These are phyloP conservation scores for Trebouxiophyceae sp. DNA, from an alignment of 163 green algal genomes.

Conservation along the genomic window DNA sequence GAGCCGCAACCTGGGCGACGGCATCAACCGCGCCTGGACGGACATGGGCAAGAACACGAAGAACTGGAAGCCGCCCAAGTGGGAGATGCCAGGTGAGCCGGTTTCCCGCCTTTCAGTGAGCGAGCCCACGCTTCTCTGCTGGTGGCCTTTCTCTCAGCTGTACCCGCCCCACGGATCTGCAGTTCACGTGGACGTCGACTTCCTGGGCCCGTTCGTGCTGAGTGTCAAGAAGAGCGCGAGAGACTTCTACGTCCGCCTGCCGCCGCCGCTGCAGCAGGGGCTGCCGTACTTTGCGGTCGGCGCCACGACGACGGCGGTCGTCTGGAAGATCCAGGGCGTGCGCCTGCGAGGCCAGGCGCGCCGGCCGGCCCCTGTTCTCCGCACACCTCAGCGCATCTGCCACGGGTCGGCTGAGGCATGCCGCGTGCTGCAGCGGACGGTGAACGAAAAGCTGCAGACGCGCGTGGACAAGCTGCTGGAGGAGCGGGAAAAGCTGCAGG, in stretches of 20 bases:
- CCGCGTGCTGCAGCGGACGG: constrained; percentile 24
- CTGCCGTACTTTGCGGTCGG: constrained; percentile 15
- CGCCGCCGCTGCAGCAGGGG: constrained; percentile 10
- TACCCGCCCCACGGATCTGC: constrained; percentile 5
- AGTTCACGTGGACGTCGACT: constrained; percentile 33
- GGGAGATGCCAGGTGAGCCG: constrained; percentile 24
- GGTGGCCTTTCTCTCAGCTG: background rate
- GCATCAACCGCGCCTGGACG: background rate
- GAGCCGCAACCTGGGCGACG: background rate
- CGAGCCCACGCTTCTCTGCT: background rate
- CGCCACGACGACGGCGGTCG: constrained; percentile 8
- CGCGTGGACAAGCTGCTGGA: constrained; percentile 2
- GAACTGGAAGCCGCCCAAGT: constrained; percentile 17
- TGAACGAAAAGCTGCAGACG: constrained; percentile 11
- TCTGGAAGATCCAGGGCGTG: constrained; percentile 11
- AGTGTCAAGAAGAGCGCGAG: constrained; percentile 14
- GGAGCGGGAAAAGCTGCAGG: constrained; percentile 7
- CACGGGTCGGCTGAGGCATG: background rate
- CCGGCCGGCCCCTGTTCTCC: background rate
- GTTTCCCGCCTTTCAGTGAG: background rate
- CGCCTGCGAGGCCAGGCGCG: constrained; percentile 1
- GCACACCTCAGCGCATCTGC: background rate
- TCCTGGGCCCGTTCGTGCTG: constrained; percentile 17
- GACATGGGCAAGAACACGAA: constrained; percentile 6
- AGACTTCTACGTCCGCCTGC: constrained; percentile 16